These are phyloP conservation scores for Torulaspora maleeae DNA, from an alignment of 805 yeast genomes.

Conservation along the genomic window DNA sequence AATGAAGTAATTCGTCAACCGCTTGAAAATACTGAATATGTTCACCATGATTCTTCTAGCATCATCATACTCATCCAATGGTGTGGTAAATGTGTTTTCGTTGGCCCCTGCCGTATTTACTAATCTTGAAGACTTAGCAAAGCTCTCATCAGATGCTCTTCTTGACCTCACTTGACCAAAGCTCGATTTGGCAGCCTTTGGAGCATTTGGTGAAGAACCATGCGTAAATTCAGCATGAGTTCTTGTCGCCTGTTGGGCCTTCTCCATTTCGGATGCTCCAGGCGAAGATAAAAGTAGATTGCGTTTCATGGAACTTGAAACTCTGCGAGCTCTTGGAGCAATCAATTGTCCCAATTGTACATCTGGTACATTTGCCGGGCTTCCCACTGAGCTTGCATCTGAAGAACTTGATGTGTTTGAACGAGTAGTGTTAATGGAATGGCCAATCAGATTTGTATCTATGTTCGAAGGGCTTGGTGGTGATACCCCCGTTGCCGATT, in stretches of 20 bases:
- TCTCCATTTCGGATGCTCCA: slow-evolving; percentile 11
- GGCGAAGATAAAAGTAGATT: slow-evolving; percentile 12
- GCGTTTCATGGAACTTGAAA: slow-evolving; percentile 11
- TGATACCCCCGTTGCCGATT: slow-evolving; percentile 6
- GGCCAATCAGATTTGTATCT: slow-evolving; percentile 6
- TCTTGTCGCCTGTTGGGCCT: slow-evolving; percentile 4
- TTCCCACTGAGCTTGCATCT: slow-evolving; percentile 9
- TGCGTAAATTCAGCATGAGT: slow-evolving; percentile 7
- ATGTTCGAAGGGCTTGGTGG: slow-evolving; percentile 10
- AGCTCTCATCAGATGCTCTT: slow-evolving; percentile 22
- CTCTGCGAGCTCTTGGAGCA: slow-evolving; percentile 20
- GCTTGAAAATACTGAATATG: slow-evolving; percentile 31
- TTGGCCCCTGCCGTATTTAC: slow-evolving; percentile 3
- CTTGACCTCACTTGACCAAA: slow-evolving; percentile 14
- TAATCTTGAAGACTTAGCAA: slow-evolving; percentile 9
- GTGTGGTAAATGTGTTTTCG: slow-evolving; percentile 3
- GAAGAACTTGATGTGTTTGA: slow-evolving; percentile 15
- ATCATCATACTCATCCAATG: slow-evolving; percentile 13
- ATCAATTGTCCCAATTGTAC: slow-evolving; percentile 11
- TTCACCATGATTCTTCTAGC: slow-evolving; percentile 31
- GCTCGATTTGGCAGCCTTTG: slow-evolving; percentile 14
- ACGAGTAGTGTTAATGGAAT: slow-evolving; percentile 9
- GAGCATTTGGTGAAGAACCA: slow-evolving; percentile 12
- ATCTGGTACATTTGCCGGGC: slow-evolving; percentile 8
- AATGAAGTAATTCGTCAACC: slow-evolving; percentile 26